Evolutionary conservation across 2,329 filamentous ascomycete species (phyloP).

Genomic region (Xylaria multiplex): DNA sequence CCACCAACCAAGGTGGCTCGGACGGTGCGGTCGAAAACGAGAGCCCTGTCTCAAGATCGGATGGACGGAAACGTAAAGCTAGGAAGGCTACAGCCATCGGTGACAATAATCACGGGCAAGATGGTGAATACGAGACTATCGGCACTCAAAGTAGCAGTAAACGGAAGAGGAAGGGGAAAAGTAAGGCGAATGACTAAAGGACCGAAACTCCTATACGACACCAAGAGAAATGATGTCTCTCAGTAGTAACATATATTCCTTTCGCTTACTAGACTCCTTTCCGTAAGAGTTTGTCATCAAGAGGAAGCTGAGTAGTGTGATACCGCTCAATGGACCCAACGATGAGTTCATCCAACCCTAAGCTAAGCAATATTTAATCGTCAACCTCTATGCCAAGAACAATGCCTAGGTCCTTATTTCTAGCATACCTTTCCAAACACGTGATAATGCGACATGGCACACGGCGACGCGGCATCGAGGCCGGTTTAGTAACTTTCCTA

Average conservation of each 20-base stretch:
- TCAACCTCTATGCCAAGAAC: constrained; percentile 6
- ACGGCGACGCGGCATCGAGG: neutral
- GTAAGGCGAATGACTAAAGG: constrained; percentile 42
- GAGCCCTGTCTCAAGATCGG: constrained; percentile 23
- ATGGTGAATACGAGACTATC: constrained; percentile 42
- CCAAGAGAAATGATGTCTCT: constrained; percentile 14
- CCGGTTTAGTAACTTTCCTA: neutral
- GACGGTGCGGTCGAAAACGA: constrained; percentile 37
- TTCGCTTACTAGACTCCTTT: neutral
- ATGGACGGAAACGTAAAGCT: constrained; percentile 50
- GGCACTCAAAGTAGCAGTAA: constrained; percentile 30
- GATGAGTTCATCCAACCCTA: neutral
- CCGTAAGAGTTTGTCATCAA: neutral
- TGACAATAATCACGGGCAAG: constrained; percentile 26
- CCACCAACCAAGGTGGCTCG: constrained; percentile 38
- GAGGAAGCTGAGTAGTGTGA: neutral
- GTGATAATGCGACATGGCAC: neutral
- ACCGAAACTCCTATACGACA: constrained; percentile 39
- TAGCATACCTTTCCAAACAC: neutral
- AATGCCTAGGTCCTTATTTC: constrained; percentile 1
- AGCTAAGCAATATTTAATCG: neutral
- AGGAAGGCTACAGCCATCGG: constrained; percentile 36
- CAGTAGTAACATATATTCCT: neutral
- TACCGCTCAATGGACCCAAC: neutral
- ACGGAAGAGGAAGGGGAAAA: constrained; percentile 31